These are phyloP conservation scores for Zancudomyces culisetae DNA, from an alignment of 371 early-diverging fungal species.

Conservation along the genomic window DNA sequence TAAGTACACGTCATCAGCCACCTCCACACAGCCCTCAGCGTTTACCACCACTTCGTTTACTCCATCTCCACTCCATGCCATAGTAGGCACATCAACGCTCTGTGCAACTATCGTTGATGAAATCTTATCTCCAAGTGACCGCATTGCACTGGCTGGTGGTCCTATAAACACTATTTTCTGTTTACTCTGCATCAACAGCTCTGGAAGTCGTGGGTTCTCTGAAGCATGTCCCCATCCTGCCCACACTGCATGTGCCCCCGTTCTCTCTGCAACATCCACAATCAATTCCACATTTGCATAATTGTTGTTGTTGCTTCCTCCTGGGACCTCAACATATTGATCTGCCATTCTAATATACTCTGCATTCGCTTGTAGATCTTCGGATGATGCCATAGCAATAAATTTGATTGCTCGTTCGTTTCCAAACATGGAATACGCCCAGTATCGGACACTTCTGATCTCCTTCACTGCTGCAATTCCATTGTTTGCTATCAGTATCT, in stretches of 20 bases:
- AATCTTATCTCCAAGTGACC: conserved; percentile 95
- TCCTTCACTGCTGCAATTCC: conserved; percentile 99
- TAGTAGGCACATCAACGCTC: conserved; percentile 84
- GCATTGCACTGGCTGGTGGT: conserved; percentile 96
- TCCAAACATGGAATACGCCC: conserved; percentile 96
- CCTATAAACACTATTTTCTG: conserved; percentile 87
- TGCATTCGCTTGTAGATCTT: conserved; percentile 90
- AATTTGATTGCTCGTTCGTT: conserved; percentile 89
- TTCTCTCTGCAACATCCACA: conserved; percentile 91
- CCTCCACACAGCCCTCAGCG: conserved; percentile 50
- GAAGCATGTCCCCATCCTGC: conserved; percentile 97
- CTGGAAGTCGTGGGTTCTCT: conserved; percentile 92
- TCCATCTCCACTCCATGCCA: conserved; percentile 88
- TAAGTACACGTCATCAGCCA: conserved; percentile 59
- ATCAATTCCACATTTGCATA: conserved; percentile 95
- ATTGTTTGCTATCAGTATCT: conserved; percentile 95
- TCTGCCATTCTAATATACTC: conserved; percentile 98
- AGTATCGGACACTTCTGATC: conserved; percentile 92
- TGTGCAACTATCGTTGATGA: conserved; percentile 96
- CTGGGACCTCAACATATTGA: conserved; percentile 91
- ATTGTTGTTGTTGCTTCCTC: conserved; percentile 92
- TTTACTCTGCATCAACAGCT: conserved; percentile 60
- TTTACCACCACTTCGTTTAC: conserved; percentile 46
- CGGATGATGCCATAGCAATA: conserved; percentile 95
- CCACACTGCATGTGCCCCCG: conserved; percentile 58